These are phyloP conservation scores for Penicillium brevicompactum DNA, from an alignment of 2,329 filamentous ascomycete species.

Conservation along the genomic window DNA sequence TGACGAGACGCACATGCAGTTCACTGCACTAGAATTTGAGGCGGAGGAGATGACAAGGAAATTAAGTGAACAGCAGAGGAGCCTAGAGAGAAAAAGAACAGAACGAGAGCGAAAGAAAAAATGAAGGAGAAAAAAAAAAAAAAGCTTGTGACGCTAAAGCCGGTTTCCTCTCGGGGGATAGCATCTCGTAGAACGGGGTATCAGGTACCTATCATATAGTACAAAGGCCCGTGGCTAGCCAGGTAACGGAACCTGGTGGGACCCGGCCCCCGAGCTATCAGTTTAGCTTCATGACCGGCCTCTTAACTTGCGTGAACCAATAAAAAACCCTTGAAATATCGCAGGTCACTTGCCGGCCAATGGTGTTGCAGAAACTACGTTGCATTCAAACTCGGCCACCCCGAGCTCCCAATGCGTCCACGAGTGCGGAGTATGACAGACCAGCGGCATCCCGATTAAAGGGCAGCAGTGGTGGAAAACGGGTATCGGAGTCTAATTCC, in stretches of 20 bases:
- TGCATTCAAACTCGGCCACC: constrained; percentile 1
- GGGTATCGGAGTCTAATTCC: background rate
- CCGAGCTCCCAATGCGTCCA: background rate
- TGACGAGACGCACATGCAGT: background rate
- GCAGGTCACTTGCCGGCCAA: background rate
- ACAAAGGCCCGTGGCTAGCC: background rate
- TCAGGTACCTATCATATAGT: constrained; percentile 3
- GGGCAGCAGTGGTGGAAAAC: background rate
- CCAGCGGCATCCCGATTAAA: background rate
- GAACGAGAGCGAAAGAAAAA: background rate
- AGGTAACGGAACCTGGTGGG: constrained; percentile 1
- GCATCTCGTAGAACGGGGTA: background rate
- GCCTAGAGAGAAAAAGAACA: background rate
- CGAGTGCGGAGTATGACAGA: background rate
- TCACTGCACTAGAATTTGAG: background rate
- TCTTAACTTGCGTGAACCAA: background rate
- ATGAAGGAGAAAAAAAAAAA: background rate
- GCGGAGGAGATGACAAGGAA: no score
- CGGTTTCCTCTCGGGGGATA: background rate
- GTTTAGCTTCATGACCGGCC: background rate
- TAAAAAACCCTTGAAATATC: background rate
- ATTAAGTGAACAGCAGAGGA: no score
- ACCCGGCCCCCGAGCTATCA: constrained; percentile 1
- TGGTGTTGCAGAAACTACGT: background rate
- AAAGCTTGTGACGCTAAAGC: background rate